Conservation (phyloP, 2,329 filamentous ascomycete genomes). For the Colletotrichum tofieldiae region DNA sequence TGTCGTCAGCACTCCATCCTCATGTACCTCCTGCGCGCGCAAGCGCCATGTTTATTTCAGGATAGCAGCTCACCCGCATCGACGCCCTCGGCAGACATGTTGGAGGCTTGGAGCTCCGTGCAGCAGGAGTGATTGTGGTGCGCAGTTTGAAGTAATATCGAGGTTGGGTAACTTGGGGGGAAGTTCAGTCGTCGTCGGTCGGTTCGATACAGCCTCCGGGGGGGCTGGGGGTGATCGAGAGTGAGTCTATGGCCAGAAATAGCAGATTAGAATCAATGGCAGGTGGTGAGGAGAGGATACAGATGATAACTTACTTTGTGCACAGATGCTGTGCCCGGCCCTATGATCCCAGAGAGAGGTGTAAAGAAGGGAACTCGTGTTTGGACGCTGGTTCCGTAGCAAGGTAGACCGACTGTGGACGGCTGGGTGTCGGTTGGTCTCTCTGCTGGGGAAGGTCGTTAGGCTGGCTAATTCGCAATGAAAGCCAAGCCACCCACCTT, state of each 20-base stretch:
- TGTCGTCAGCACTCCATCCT: constrained; percentile 24
- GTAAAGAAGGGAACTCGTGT: constrained; percentile 14
- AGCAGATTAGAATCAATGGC: constrained; percentile 14
- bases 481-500: constrained; percentile 27
- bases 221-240: constrained; percentile 29
- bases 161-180: not conserved
- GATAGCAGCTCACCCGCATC: constrained; percentile 38
- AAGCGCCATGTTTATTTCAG: not conserved
- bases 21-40: constrained; percentile 1
- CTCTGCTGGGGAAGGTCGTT: constrained; percentile 24
- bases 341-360: constrained; percentile 23
- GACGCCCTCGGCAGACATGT: constrained; percentile 41
- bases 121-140: constrained; percentile 1
- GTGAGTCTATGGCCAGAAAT: constrained; percentile 13
- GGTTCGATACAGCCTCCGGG: constrained; percentile 25
- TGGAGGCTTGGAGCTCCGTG: constrained; percentile 16
- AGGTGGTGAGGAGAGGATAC: not conserved
- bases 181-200: constrained; percentile 20
- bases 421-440: constrained; percentile 27
- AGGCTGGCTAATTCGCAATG: constrained; percentile 35
- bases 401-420: constrained; percentile 23
- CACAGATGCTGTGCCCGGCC: constrained; percentile 31
- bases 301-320: constrained; percentile 19
- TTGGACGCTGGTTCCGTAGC: constrained; percentile 16
- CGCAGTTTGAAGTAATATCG: not conserved